Evolutionary conservation across 2,329 filamentous ascomycete genomes (phyloP).

Genomic region (Paecilomyces variotii): DNA sequence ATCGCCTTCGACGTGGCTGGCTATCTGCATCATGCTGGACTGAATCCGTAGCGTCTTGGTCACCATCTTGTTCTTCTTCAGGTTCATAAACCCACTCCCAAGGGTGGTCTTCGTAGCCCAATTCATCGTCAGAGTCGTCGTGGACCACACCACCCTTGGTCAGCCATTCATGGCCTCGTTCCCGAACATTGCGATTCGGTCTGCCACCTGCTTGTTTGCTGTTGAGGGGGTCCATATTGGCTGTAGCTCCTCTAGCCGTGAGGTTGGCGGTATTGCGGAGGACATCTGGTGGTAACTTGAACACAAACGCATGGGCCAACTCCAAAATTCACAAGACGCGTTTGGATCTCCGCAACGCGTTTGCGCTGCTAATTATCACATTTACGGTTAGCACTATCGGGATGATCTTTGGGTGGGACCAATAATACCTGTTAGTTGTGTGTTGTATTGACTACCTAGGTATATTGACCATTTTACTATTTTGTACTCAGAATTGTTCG

Average conservation of each 20-base stretch:
- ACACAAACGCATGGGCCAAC: background rate
- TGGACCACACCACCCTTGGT: constrained; percentile 55
- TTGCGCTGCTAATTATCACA: background rate
- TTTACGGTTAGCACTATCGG: background rate
- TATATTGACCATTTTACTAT: too few species aligned
- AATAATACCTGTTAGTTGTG: too few species aligned
- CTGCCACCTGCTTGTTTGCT: background rate
- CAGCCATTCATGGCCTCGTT: constrained; percentile 42
- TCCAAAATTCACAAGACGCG: background rate
- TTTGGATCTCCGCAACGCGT: background rate
- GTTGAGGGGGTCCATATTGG: background rate
- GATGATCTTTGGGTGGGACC: background rate
- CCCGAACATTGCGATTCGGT: constrained; percentile 17
- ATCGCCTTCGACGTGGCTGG: constrained; percentile 19
- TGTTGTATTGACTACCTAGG: too few species aligned
- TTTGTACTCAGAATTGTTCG: too few species aligned
- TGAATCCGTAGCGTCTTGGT: constrained; percentile 8
- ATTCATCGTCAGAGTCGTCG: constrained; percentile 84
- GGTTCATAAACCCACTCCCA: constrained; percentile 72
- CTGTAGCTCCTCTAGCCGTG: background rate
- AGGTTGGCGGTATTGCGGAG: background rate
- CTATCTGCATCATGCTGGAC: constrained; percentile 12
- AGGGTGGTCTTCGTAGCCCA: constrained; percentile 61
- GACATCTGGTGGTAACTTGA: background rate
- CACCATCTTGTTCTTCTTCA: constrained; percentile 15